Evolutionary conservation across 139 green algal genomes (phyloP), one percentile per base, ranked within the genome.

Genomic region (Chlamydomonas incerta): DNA sequence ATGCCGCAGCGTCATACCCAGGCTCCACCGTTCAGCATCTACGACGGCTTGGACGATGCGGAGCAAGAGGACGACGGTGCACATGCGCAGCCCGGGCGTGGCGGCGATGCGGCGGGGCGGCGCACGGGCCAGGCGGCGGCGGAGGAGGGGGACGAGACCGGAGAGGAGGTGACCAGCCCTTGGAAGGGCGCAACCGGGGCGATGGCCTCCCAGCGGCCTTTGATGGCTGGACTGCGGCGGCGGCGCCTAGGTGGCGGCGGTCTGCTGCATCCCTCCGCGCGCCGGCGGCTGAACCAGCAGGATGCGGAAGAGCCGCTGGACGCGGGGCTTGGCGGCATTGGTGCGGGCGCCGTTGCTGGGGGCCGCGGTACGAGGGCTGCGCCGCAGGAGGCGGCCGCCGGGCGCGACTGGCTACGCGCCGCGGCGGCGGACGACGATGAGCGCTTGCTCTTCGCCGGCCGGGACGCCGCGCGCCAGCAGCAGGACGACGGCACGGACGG

Each of bases 1-100:
- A 37, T n/a, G 66, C n/a, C 29, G 10, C n/a, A 23, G 66, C 66
- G 31, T 1, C 24, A 5, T 34, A 37, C 34, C 26, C 72, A 29
- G 11, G 55, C 57, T 4, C 58, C 58, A 24, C 74, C 35, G 57
- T 82, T 72, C 74, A 82, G 74, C 74, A 82, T 82, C 17, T 82
- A 82, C 35, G 74, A 71, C 37, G 14, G 34, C 3, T 23, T 33
- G 33, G 55, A 57, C 0, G 74, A 81, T 2, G 66, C 5, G 17
- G 68, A 46, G 66, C 4, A 26, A 18, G 63, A 37, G 63, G 18
- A 70, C 18, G 63, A 23, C 69, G 35, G 35, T 33, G 33, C 35
- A 17, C 9, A 55, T 20, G 28, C 35, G 20, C 17, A 47, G 37
- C 69, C 18, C 35, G 69, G 13, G 6, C 41, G 17, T 13, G 35